Base-by-base conservation (phyloP, 2,329 filamentous ascomycete genomes). In the Tolypocladium inflatum region DNA sequence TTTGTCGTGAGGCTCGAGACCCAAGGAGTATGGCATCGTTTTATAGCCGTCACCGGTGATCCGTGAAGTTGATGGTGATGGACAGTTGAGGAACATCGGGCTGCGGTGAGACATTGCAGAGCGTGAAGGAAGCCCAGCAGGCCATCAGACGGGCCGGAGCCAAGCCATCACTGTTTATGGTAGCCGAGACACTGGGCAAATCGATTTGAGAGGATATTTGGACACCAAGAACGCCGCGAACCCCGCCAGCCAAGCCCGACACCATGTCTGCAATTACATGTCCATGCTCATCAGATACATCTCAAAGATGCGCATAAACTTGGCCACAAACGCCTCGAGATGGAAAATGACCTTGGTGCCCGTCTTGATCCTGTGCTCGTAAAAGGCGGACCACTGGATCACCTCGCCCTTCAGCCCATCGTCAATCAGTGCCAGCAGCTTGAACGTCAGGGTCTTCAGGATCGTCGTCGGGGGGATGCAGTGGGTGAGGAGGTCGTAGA, bases 311-410 rank as follows among this genome's bases (percentile, higher is more conserved):
- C 93, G 85, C 93, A 99, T 97, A 71, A 97, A 96, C 77, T 97
- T 97, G 59, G 93, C 93, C 59, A 99, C 94, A 74, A 99, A 99
- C 4, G 94, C 94, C 74, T 99, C 95, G 4, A 99, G 78, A 69
- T 99, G 95, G 74, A 99, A 99, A 62, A 99, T 97, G 59, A 96
- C 89, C 80, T 99, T 99, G 60, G 83, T 91, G 55, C 94, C 94
- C 65, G 88, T 88, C 71, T 90, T 90, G 74, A 97, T 90, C 61
- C 94, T 84, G 73, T 99, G 94, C 74, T 99, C 95, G 72, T 96
- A 99, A 68, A 97, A 97, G 0, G 94, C 92, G 5, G 91, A 90
- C 94, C 94, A 99, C 69, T 88, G 90, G 64, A 99, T 89, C 5
- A 99, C 88, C 58, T 99, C 93, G 2, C 88, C 85, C 73, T 97